These are phyloP conservation scores for Eimeria maxima DNA, from an alignment of 169 alveolate genomes.

Conservation along the genomic window DNA sequence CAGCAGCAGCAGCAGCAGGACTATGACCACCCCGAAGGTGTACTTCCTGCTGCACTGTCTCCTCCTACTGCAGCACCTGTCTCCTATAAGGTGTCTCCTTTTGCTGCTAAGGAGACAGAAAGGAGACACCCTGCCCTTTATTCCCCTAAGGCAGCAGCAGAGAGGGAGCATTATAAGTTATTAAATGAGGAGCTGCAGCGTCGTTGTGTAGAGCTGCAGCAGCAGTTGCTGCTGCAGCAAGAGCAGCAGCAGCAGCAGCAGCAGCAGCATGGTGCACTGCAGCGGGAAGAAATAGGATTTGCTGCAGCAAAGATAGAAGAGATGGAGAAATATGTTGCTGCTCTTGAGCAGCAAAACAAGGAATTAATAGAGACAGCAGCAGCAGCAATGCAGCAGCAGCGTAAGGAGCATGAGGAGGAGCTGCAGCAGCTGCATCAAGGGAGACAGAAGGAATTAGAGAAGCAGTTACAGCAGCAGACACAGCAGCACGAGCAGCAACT, in stretches of 20 bases:
- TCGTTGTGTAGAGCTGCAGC: conserved; percentile 53
- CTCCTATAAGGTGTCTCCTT: not conserved
- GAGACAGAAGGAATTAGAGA: not conserved
- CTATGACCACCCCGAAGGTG: not conserved
- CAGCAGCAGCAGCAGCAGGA: conserved; percentile 26
- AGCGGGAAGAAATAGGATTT: conserved; percentile 5
- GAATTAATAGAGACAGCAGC: conserved; percentile 49
- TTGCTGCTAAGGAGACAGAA: not conserved
- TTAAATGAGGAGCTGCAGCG: conserved; percentile 58
- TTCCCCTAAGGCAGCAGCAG: conserved; percentile 56
- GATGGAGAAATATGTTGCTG: conserved; percentile 17
- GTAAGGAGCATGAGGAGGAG: not conserved
- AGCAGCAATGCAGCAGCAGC: conserved; percentile 55
- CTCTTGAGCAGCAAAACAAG: conserved; percentile 53
- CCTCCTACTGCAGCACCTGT: conserved; percentile 2
- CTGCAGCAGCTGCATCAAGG: conserved; percentile 48
- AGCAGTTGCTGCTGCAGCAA: conserved; percentile 35
- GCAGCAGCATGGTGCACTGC: conserved; percentile 32
- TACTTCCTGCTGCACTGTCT: conserved; percentile 33
- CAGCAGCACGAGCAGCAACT: conserved; percentile 21
- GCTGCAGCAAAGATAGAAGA: not conserved
- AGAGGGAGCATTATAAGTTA: conserved; percentile 48
- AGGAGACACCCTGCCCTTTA: not conserved
- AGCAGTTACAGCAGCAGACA: not conserved
- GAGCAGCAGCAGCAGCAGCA: conserved; percentile 63